These are phyloP conservation scores for Tulasnella sp. DNA, from an alignment of 768 basidiomycete genomes.

Conservation along the genomic window DNA sequence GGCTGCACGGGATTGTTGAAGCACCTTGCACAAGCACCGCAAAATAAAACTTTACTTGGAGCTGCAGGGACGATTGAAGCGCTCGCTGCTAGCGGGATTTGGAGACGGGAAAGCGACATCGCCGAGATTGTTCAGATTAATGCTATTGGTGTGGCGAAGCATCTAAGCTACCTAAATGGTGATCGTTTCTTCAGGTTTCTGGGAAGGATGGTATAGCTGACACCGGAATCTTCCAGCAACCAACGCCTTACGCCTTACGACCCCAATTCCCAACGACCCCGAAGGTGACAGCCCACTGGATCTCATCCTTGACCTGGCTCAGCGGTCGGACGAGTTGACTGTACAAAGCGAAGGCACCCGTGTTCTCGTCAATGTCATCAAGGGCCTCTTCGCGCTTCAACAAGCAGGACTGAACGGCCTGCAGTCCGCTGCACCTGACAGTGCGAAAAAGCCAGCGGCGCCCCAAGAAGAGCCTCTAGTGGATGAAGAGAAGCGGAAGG, in stretches of 20 bases:
- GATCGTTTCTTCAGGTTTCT: not conserved
- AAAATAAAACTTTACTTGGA: slow-evolving; percentile 53
- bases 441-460: slow-evolving; percentile 27
- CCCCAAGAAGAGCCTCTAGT: not conserved
- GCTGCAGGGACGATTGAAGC: slow-evolving; percentile 55
- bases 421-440: slow-evolving; percentile 22
- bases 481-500: slow-evolving; percentile 36
- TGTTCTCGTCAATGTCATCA: slow-evolving; percentile 76
- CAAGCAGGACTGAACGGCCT: slow-evolving; percentile 7
- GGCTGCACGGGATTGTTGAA: slow-evolving; percentile 80
- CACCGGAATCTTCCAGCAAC: slow-evolving; percentile 18
- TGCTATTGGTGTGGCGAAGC: slow-evolving; percentile 82
- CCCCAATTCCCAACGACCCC: slow-evolving; percentile 31
- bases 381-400: slow-evolving; percentile 55
- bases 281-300: slow-evolving; percentile 40
- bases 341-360: slow-evolving; percentile 87
- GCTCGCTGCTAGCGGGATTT: slow-evolving; percentile 57
- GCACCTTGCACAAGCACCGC: slow-evolving; percentile 61
- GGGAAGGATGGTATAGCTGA: not conserved
- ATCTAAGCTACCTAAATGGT: slow-evolving; percentile 64
- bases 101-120: slow-evolving; percentile 68
- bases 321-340: slow-evolving; percentile 71
- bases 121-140: slow-evolving; percentile 80
- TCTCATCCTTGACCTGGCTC: slow-evolving; percentile 64
- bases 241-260: slow-evolving; percentile 46